These are phyloP conservation scores for Eucalyptus globulus DNA, from an alignment of 345 rosid genomes.

Conservation along the genomic window DNA sequence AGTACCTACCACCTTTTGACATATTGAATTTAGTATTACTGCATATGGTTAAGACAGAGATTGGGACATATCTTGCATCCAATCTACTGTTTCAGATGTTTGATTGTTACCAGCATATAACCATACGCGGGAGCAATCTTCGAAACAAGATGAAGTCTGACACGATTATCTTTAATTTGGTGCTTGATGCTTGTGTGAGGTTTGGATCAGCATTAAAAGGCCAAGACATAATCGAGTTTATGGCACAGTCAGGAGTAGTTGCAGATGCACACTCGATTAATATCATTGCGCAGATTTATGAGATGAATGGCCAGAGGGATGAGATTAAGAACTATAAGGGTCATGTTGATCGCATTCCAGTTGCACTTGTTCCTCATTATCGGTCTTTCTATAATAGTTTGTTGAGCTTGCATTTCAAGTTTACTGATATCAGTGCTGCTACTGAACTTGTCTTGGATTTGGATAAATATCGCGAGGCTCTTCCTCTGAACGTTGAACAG, in stretches of 20 bases:
- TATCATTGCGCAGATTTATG: constrained; percentile 45
- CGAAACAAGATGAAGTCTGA: constrained; percentile 39
- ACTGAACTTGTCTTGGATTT: constrained; percentile 42
- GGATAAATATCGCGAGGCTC: constrained; percentile 9
- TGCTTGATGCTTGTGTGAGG: constrained; percentile 66
- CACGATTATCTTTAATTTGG: constrained; percentile 60
- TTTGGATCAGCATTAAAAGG: constrained; percentile 60
- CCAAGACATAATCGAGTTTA: constrained; percentile 55
- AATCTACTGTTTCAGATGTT: constrained; percentile 62
- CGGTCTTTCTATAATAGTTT: constrained; percentile 45
- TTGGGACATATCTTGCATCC: constrained; percentile 56
- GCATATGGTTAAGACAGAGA: constrained; percentile 72
- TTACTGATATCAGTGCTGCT: constrained; percentile 63
- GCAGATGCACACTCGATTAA: constrained; percentile 71
- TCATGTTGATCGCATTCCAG: constrained; percentile 27
- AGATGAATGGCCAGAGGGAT: constrained; percentile 64
- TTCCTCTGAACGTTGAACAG: constrained; percentile 2
- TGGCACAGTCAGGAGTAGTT: constrained; percentile 39
- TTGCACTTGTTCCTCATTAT: constrained; percentile 36
- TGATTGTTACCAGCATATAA: background rate
- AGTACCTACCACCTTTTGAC: constrained; percentile 10
- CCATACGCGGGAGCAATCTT: background rate
- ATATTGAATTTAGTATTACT: constrained; percentile 30
- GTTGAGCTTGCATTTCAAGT: constrained; percentile 61
- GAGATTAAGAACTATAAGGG: constrained; percentile 65